These are phyloP conservation scores for Pseudocercospora fijiensis DNA, from an alignment of 2,329 filamentous ascomycete species.

Conservation along the genomic window DNA sequence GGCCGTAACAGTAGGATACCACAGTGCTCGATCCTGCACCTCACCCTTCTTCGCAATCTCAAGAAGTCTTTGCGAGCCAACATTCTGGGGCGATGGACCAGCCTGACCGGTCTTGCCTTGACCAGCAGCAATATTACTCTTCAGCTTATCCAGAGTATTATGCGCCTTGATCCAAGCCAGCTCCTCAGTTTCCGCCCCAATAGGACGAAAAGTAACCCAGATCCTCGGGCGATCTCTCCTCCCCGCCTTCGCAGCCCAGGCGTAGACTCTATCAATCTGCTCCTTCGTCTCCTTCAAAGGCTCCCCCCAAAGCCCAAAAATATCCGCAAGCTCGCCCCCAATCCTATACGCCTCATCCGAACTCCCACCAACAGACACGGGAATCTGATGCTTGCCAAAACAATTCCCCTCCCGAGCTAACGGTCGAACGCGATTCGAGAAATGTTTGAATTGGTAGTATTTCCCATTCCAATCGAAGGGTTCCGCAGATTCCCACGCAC, in stretches of 20 bases:
- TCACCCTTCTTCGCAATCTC: constrained; percentile 58
- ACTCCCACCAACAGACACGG: constrained; percentile 60
- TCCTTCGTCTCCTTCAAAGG: constrained; percentile 63
- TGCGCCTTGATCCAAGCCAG: constrained; percentile 63
- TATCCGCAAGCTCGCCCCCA: constrained; percentile 59
- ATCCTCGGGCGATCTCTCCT: constrained; percentile 57
- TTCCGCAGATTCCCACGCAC: constrained; percentile 57
- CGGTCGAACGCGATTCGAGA: constrained; percentile 56
- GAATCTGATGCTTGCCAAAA: constrained; percentile 53
- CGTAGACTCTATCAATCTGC: constrained; percentile 62
- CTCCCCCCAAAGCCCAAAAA: constrained; percentile 65
- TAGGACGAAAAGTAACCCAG: constrained; percentile 65
- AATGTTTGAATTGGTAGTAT: constrained; percentile 61
- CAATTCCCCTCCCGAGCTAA: not conserved
- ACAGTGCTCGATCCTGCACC: constrained; percentile 61
- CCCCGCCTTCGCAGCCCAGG: constrained; percentile 58
- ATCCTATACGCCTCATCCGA: constrained; percentile 60
- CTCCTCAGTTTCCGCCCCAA: constrained; percentile 61
- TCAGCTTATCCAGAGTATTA: constrained; percentile 54
- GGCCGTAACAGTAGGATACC: constrained; percentile 63
- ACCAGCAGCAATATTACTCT: constrained; percentile 40
- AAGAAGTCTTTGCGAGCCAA: constrained; percentile 58
- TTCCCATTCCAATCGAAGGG: constrained; percentile 63
- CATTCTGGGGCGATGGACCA: constrained; percentile 54
- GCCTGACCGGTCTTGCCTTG: constrained; percentile 29